Conservation (phyloP, 2,329 filamentous ascomycete species). For the Cercospora nicotianae region DNA sequence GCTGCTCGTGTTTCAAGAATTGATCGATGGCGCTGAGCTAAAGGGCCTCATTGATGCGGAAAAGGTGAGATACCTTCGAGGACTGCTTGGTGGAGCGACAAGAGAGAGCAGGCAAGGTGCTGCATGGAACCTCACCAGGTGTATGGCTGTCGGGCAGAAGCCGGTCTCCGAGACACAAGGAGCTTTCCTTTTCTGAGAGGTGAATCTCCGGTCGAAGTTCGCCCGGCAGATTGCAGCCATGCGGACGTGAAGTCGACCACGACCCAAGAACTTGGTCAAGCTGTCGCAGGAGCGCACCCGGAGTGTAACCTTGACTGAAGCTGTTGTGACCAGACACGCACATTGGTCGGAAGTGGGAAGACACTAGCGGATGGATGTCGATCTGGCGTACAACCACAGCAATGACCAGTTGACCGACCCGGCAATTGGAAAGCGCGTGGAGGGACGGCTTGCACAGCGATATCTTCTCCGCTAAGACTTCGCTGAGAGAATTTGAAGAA, state of each 20-base stretch:
- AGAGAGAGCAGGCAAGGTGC: conserved; percentile 25
- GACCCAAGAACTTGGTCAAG: background rate
- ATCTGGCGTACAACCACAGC: conserved; percentile 15
- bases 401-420: conserved; percentile 2
- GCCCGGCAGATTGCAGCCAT: background rate
- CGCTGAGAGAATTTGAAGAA: background rate
- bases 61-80: conserved; percentile 20
- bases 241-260: background rate
- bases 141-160: conserved; percentile 27
- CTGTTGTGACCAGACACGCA: background rate
- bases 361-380: conserved; percentile 7
- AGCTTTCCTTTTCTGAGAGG: conserved; percentile 14
- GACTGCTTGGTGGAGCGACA: conserved; percentile 23
- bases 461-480: background rate
- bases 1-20: conserved; percentile 26
- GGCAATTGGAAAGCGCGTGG: background rate
- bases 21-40: conserved; percentile 27
- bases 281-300: background rate
- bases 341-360: background rate
- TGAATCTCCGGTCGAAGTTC: background rate
- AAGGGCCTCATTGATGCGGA: conserved; percentile 22
- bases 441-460: background rate
- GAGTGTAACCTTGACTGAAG: conserved; percentile 8
- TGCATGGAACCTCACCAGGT: conserved; percentile 29
- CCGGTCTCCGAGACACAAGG: conserved; percentile 11